Evolutionary conservation across 257 asterid species (phyloP), one percentile per base, ranked within the genome.

Genomic region (Solanum ossicruentum): DNA sequence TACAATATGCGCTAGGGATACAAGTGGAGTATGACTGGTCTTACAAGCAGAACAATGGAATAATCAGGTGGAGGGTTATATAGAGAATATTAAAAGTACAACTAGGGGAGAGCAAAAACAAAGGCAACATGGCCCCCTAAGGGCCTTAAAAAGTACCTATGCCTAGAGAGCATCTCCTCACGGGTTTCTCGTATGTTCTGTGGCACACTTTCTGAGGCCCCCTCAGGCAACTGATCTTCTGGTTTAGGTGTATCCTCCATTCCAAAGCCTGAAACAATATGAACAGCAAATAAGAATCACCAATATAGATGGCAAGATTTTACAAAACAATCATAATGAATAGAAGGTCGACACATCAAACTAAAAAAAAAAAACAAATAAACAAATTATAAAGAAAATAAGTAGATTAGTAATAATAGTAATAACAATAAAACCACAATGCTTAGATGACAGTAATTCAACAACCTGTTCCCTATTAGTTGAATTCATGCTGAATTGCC

Each of bases 101-200:
- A 51, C 39, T 51, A 20, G 10, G 11, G 67, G 72, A 66, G 39
- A 87, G 54, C 54, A 43, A 45, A 49, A 4, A 45, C 60, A 75
- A 41, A 84, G 69, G 54, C 80, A 65, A 41, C 23, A 28, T 51
- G 47, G 52, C 26, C 65, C 26, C 15, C 13, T 51, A 16, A 78
- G 65, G 41, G 65, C 65, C 61, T 78, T 26, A 75, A 67, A 63
- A 45, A 58, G 66, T 84, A 90, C 90, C 91, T 89, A 65, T 88
- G 92, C 89, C 97, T 92, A 75, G 95, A 88, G 86, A 93, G 97
- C 92, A 92, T 88, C 91, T 91, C 95, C 85, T 93, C 94, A 26
- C 13, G 92, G 58, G 89, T 87, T 89, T 92, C 96, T 85, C 81
- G 88, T 83, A 89, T 84, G 85, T 85, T 80, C 84, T 88, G 72